phyloP scores from a whole-genome alignment of 257 asterid genomes.

The Nicotiana sylvestris region DNA sequence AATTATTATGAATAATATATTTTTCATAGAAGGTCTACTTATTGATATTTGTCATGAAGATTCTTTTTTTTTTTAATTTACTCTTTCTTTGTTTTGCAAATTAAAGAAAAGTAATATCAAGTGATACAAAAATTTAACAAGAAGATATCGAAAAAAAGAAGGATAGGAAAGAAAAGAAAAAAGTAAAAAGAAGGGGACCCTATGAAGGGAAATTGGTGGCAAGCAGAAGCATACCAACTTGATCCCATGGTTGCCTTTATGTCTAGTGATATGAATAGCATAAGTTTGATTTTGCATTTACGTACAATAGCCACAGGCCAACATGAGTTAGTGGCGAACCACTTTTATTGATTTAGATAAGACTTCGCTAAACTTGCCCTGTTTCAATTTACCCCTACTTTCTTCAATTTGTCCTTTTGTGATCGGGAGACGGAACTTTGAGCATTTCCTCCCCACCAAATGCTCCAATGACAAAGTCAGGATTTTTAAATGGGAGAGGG shows the following conservation, averaged over 20 bases:
- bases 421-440: neutral
- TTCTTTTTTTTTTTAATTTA: neutral
- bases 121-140: conserved; percentile 2
- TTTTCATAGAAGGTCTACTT: neutral
- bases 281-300: conserved; percentile 23
- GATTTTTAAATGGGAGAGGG: no score
- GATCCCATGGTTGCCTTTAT: conserved; percentile 54
- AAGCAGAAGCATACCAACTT: conserved; percentile 54
- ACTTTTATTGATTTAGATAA: conserved; percentile 44
- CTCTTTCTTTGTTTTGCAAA: neutral
- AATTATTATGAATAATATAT: no score
- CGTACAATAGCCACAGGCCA: conserved; percentile 24
- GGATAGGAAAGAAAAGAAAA: neutral
- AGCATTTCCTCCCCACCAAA: neutral
- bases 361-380: conserved; percentile 33
- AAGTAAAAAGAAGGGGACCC: conserved; percentile 3
- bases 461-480: no score
- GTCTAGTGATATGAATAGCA: conserved; percentile 62
- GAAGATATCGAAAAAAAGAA: neutral
- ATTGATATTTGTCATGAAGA: neutral
- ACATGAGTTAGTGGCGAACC: conserved; percentile 50
- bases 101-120: neutral
- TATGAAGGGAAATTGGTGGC: conserved; percentile 32
- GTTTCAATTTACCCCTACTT: conserved; percentile 1
- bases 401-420: conserved; percentile 4